Conservation (phyloP, 371 early-diverging fungal species). For the Phascolomyces articulosus region DNA sequence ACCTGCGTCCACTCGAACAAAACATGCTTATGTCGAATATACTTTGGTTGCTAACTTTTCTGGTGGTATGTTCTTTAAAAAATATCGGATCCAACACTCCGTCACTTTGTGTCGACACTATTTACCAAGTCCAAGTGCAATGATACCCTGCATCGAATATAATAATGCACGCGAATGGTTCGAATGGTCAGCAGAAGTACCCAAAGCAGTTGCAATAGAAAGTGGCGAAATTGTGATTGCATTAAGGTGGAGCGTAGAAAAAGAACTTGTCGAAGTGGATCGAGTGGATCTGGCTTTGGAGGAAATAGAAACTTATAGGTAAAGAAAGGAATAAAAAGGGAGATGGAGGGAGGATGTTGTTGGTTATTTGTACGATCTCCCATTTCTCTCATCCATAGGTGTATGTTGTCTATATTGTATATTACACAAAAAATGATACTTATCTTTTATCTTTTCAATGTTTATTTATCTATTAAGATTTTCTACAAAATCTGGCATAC, state of each 20-base stretch:
- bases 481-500: conserved; percentile 40
- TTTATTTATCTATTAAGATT: conserved; percentile 21
- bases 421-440: too few species aligned
- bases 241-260: conserved; percentile 48
- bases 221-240: conserved; percentile 45
- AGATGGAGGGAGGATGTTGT: too few species aligned
- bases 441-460: not conserved
- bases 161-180: conserved; percentile 47
- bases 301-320: conserved; percentile 47
- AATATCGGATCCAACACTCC: conserved; percentile 35
- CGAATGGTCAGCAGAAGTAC: conserved; percentile 49
- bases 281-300: conserved; percentile 37
- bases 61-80: conserved; percentile 47
- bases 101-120: conserved; percentile 44
- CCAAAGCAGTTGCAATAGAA: conserved; percentile 46
- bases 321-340: not conserved
- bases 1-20: conserved; percentile 34
- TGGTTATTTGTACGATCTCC: too few species aligned
- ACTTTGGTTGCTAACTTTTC: conserved; percentile 44
- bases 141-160: conserved; percentile 44
- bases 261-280: conserved; percentile 45
- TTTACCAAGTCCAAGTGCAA: conserved; percentile 42
- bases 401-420: too few species aligned
- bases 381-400: not conserved
- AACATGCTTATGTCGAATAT: conserved; percentile 48